Evolutionary conservation across 78 protist genomes (phyloP).

Genomic region (Neovahlkampfia damariscottae): DNA sequence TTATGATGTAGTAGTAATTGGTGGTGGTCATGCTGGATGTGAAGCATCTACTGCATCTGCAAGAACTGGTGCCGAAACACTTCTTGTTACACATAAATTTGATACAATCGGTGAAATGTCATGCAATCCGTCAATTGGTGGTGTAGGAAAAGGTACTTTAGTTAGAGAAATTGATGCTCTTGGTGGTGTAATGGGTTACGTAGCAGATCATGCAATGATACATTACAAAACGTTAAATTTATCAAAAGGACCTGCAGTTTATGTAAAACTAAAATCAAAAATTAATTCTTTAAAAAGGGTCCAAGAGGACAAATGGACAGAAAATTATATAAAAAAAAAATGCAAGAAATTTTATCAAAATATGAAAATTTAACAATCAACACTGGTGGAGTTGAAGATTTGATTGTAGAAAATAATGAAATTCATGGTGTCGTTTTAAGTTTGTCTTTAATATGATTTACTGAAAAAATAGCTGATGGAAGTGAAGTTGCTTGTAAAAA

Average conservation of each 20-base stretch:
- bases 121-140: conserved; percentile 94
- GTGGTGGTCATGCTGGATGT: conserved; percentile 93
- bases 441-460: not conserved
- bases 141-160: conserved; percentile 85
- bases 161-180: conserved; percentile 87
- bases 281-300: conserved; percentile 64
- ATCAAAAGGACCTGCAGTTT: conserved; percentile 82
- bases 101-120: conserved; percentile 61
- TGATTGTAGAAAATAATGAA: conserved; percentile 11
- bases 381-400: conserved; percentile 63
- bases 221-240: conserved; percentile 51
- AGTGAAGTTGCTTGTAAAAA: not conserved
- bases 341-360: conserved; percentile 34
- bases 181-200: conserved; percentile 72
- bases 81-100: conserved; percentile 61
- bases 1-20: conserved; percentile 56
- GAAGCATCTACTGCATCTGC: conserved; percentile 87
- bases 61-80: conserved; percentile 62
- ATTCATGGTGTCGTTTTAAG: not conserved
- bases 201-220: conserved; percentile 45
- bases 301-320: conserved; percentile 88
- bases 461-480: conserved; percentile 19
- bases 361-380: conserved; percentile 26
- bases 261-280: too few relatives aligned
- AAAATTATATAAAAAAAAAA: conserved; percentile 41